Conservation (phyloP, 2,329 filamentous ascomycete species). For the Cryphonectria nitschkei region DNA sequence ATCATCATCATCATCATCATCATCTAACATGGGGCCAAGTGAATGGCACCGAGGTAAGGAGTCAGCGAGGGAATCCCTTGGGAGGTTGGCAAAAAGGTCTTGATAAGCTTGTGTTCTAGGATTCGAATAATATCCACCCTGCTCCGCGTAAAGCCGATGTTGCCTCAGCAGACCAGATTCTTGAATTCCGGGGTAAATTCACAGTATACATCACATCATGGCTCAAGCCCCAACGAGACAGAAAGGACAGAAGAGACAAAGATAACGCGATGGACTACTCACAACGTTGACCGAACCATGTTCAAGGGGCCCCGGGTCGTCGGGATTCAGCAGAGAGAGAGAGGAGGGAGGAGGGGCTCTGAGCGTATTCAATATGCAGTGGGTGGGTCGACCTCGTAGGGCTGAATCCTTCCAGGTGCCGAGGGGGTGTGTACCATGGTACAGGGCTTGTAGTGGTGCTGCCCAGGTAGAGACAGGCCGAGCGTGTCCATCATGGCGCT, state of each 20-base stretch:
- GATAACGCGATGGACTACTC: neutral
- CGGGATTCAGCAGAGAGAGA: neutral
- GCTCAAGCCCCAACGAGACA: neutral
- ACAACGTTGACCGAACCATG: neutral
- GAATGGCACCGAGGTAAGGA: neutral
- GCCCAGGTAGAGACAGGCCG: neutral
- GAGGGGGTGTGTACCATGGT: neutral
- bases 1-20: neutral
- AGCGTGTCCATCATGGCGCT: neutral
- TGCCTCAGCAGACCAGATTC: neutral
- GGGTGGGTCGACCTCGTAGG: conserved; percentile 6
- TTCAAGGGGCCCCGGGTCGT: conserved; percentile 3
- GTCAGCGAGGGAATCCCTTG: neutral
- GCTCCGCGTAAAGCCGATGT: neutral
- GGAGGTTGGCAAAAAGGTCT: neutral
- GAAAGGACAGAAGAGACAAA: neutral
- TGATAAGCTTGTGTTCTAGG: neutral
- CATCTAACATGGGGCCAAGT: neutral
- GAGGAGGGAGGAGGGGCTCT: neutral
- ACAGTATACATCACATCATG: neutral
- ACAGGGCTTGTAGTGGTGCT: neutral
- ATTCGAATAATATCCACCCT: neutral
- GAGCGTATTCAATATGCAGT: neutral
- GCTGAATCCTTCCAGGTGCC: conserved; percentile 13
- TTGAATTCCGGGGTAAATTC: conserved; percentile 2